phyloP scores from a whole-genome alignment of 1,284 basidiomycete genomes.

The Singerocomus inundabilis region DNA sequence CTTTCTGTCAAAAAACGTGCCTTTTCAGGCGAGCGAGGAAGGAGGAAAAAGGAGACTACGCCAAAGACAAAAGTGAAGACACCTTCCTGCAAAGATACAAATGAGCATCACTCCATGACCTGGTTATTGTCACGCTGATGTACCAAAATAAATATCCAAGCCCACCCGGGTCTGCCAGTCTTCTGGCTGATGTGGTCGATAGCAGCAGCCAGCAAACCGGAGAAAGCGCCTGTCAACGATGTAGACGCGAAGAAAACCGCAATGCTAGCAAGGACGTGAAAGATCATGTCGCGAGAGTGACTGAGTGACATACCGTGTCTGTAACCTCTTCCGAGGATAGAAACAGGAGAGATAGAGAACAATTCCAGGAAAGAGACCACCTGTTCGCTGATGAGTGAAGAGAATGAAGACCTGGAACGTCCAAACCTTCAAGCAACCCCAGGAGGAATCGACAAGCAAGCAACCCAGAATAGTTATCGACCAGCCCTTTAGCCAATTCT shows the following conservation, averaged over 20 bases:
- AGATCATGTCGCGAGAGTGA: not conserved
- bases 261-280: constrained; percentile 34
- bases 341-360: constrained; percentile 58
- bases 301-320: constrained; percentile 44
- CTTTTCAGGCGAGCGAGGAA: constrained; percentile 49
- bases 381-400: constrained; percentile 35
- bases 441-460: constrained; percentile 64
- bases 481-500: constrained; percentile 41
- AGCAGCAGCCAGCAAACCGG: constrained; percentile 60
- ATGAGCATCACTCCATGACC: not conserved
- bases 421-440: constrained; percentile 57
- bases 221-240: constrained; percentile 61
- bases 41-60: constrained; percentile 45
- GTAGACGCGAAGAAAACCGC: constrained; percentile 55
- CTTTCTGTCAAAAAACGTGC: constrained; percentile 41
- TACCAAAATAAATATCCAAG: constrained; percentile 67
- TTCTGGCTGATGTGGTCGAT: constrained; percentile 54
- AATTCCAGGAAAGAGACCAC: constrained; percentile 58
- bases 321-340: constrained; percentile 56
- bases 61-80: constrained; percentile 51
- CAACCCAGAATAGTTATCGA: constrained; percentile 51
- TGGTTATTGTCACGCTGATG: not conserved
- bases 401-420: constrained; percentile 38
- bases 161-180: constrained; percentile 49
- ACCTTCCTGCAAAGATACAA: constrained; percentile 41